A percentile compares a stretch with the other conserved stretches of the same genome.
These are phyloP conservation scores for Retiboletus flavoniger DNA, from an alignment of 1,284 basidiomycete species.

Conservation along the genomic window DNA sequence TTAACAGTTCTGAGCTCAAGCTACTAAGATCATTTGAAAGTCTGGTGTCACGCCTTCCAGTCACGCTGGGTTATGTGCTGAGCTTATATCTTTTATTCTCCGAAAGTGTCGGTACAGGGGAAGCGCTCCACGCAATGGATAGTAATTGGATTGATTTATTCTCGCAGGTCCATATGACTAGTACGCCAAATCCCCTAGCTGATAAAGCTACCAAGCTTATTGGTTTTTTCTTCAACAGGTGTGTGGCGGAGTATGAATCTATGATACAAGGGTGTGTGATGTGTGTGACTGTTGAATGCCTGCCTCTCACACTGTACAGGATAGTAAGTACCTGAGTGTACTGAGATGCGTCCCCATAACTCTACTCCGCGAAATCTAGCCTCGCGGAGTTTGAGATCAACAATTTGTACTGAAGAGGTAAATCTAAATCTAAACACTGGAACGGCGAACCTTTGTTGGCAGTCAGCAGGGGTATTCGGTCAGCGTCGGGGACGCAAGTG, in stretches of 20 bases:
- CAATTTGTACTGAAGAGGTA: conserved; percentile 1
- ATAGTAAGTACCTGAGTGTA: too few species aligned
- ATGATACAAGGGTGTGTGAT: not conserved
- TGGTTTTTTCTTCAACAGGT: not conserved
- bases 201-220: too few species aligned
- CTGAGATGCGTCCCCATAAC: not conserved
- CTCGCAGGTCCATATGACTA: too few species aligned
- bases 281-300: not conserved
- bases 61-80: not conserved
- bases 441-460: conserved; percentile 1
- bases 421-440: not conserved
- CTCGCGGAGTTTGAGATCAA: conserved; percentile 27
- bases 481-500: not conserved
- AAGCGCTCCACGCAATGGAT: too few species aligned
- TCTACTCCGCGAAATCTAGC: conserved; percentile 22
- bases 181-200: not conserved
- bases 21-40: too few species aligned
- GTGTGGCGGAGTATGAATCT: not conserved
- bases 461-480: not conserved
- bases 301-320: too few species aligned
- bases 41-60: too few species aligned
- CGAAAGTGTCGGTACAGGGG: too few species aligned
- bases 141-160: too few species aligned
- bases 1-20: too few species aligned
- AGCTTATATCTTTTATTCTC: not conserved